Evolutionary conservation across 768 basidiomycete species (phyloP).

Genomic region (Tricholoma sp.): DNA sequence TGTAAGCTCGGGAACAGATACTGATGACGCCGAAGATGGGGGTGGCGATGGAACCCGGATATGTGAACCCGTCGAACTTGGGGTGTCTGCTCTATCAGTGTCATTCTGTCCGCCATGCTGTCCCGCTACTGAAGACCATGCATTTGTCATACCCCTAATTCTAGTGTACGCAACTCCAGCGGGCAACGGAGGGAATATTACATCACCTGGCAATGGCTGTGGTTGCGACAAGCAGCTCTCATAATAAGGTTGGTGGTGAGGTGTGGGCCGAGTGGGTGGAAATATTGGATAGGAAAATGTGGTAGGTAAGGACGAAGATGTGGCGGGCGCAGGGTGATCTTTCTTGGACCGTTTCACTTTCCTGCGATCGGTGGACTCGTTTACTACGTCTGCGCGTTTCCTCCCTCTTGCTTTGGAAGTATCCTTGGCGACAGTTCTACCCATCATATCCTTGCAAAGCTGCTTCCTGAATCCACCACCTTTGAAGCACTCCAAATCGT

Average conservation of each 20-base stretch:
- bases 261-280: conserved; percentile 47
- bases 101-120: neutral
- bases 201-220: conserved; percentile 48
- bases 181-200: conserved; percentile 73
- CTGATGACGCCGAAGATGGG: conserved; percentile 35
- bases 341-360: conserved; percentile 47
- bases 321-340: conserved; percentile 21
- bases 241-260: conserved; percentile 74
- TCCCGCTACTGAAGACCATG: conserved; percentile 20
- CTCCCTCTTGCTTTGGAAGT: conserved; percentile 27
- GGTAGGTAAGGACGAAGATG: conserved; percentile 16
- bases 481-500: conserved; percentile 77
- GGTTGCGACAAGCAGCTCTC: conserved; percentile 42
- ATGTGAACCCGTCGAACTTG: conserved; percentile 9
- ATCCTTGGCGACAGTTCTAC: conserved; percentile 31
- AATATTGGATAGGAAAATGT: conserved; percentile 36
- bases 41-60: conserved; percentile 20
- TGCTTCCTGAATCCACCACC: conserved; percentile 78
- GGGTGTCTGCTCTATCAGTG: conserved; percentile 2
- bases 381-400: conserved; percentile 34
- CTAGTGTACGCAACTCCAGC: conserved; percentile 33
- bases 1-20: conserved; percentile 56
- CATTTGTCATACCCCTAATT: conserved; percentile 18
- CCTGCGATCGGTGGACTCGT: conserved; percentile 31
- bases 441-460: conserved; percentile 43